These are phyloP conservation scores for Rhizopogon vinicolor DNA, from an alignment of 768 basidiomycete genomes.

Conservation along the genomic window DNA sequence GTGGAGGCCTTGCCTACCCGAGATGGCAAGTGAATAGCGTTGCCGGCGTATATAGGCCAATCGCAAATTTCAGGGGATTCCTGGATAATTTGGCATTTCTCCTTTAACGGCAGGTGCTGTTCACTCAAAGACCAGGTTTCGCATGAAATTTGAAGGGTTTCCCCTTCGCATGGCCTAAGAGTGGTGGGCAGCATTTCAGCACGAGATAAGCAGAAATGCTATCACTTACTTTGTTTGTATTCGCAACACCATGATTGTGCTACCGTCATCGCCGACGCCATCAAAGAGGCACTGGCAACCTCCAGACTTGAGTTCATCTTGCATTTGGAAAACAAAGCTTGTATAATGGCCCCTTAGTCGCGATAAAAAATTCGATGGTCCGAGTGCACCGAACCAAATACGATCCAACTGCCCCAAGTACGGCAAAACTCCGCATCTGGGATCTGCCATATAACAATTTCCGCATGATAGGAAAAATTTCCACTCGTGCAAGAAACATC, in stretches of 20 bases:
- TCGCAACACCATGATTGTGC: not conserved
- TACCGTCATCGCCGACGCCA: not conserved
- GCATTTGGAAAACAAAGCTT: not conserved
- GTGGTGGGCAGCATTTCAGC: not conserved
- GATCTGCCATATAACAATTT: not conserved
- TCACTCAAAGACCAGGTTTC: not conserved
- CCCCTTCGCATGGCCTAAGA: not conserved
- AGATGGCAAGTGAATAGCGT: not conserved
- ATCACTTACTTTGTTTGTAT: not conserved
- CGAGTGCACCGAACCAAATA: not conserved
- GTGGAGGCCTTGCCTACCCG: not conserved
- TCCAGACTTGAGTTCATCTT: not conserved
- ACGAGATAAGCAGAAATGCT: not conserved
- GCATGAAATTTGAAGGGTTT: not conserved
- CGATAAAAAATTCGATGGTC: not conserved
- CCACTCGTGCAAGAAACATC: not conserved
- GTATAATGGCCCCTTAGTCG: not conserved
- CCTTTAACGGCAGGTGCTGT: not conserved
- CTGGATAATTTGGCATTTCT: not conserved
- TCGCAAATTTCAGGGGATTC: not conserved
- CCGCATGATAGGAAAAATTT: not conserved
- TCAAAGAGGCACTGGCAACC: not conserved
- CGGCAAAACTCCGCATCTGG: not conserved
- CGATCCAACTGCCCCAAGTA: not conserved
- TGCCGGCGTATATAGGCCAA: not conserved